phyloP scores from a whole-genome alignment of 202 grass and related monocot species.

The Alloteropsis angusta region DNA sequence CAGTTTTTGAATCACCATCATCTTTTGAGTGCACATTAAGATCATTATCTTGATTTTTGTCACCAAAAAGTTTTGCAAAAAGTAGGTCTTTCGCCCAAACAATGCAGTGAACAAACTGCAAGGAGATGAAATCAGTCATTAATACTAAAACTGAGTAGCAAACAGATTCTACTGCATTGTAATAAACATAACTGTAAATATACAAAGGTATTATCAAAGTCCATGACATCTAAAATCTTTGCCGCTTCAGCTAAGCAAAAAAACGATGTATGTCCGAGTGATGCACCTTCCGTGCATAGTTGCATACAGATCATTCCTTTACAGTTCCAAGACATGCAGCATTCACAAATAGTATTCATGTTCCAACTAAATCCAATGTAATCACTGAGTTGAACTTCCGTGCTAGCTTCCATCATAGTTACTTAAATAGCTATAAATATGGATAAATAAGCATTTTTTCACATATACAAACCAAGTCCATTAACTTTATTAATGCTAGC shows the following conservation, averaged over 20 bases:
- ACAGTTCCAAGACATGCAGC: not conserved
- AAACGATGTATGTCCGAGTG: not conserved
- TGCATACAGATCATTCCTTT: not conserved
- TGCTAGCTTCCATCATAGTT: not conserved
- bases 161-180: not conserved
- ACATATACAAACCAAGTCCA: not conserved
- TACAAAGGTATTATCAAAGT: not conserved
- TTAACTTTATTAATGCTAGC: not conserved
- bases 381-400: not conserved
- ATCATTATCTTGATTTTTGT: conserved; percentile 94
- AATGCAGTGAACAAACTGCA: conserved; percentile 54
- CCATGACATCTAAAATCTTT: not conserved
- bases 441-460: not conserved
- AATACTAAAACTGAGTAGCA: not conserved
- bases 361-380: not conserved
- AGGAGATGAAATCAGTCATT: conserved; percentile 1
- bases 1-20: conserved; percentile 40
- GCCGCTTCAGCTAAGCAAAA: not conserved
- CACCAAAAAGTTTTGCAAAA: conserved; percentile 94
- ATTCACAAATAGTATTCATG: not conserved
- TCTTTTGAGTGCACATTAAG: conserved; percentile 75
- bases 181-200: not conserved
- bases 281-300: not conserved
- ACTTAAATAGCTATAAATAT: not conserved
- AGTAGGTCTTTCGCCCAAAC: conserved; percentile 97